Base-by-base conservation (phyloP, 805 yeast genomes). In the Candida namnaoensis region DNA sequence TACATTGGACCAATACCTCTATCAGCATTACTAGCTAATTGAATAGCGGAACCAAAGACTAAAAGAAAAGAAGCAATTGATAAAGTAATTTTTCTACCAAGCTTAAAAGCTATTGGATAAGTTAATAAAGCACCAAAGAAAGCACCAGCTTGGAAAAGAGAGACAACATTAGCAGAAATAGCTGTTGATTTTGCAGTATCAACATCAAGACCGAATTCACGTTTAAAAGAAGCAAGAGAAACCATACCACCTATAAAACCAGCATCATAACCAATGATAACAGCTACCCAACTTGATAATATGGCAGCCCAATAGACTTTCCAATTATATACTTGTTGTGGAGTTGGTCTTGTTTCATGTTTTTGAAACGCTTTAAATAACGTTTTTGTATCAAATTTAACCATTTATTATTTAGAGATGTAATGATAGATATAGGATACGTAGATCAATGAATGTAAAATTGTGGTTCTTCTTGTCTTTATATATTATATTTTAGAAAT, bases 1-100 rank as follows among this genome's bases (percentile, higher is more conserved):
- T 73, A 71, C 40, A 73, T 65, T n/a, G 68, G 65, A 5, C 69
- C 71, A 36, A 72, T 58, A 4, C 70, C 71, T 28, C 61, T 58
- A 1, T 26, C 35, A 3, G 47, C 34, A 4, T 54, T 44, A 15
- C 72, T 52, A n/a, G 55, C 47, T 45, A 71, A 54, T 39, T 69
- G 63, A 30, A 71, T 60, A 1, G 67, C 69, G 6, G 69, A 65
- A 12, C 78, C 78, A 38, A 71, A 38, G 7, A 50, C 44, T 44
- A 51, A 38, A 10, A 48, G 35, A 32, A 47, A 36, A 8, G 47
- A 48, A 19, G 55, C 45, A 24, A 48, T 28, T 19, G 39, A 37
- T 15, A 49, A 23, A 1, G 51, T 48, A 9, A 48, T n/a, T 11
- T 43, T 45, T 38, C 55, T 39, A n/a, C 55, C 55, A 32, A 46